Evolutionary conservation across 768 basidiomycete genomes (phyloP).

Genomic region (Boletus pseudo-olivaceus): DNA sequence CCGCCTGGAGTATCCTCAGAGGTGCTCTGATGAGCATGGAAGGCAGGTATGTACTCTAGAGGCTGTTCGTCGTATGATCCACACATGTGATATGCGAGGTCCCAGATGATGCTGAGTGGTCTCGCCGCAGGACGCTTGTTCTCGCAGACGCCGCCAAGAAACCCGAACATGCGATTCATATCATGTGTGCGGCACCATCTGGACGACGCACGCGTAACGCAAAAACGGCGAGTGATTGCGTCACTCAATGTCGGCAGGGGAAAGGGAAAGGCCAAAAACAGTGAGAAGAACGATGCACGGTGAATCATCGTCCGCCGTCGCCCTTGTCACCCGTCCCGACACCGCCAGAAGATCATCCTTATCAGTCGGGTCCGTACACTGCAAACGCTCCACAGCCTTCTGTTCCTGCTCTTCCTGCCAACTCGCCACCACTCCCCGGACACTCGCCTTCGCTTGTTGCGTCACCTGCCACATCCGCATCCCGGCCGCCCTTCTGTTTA

Average conservation of each 20-base stretch:
- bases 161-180: constrained; percentile 46
- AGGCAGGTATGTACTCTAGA: constrained; percentile 20
- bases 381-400: constrained; percentile 22
- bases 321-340: constrained; percentile 35
- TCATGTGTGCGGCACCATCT: constrained; percentile 45
- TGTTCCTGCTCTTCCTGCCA: constrained; percentile 9
- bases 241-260: constrained; percentile 16
- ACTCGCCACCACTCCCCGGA: constrained; percentile 21
- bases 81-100: neutral
- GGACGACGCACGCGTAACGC: constrained; percentile 42
- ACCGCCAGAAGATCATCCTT: constrained; percentile 33
- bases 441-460: constrained; percentile 19
- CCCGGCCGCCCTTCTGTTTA: constrained; percentile 19
- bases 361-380: constrained; percentile 23
- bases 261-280: neutral
- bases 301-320: constrained; percentile 25
- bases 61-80: neutral
- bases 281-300: neutral
- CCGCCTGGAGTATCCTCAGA: constrained; percentile 26
- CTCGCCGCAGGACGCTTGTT: constrained; percentile 35
- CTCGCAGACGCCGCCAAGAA: constrained; percentile 41
- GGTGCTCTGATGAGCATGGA: constrained; percentile 13
- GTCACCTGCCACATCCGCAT: constrained; percentile 18
- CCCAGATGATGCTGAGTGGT: neutral
- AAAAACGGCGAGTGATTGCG: constrained; percentile 35